These are phyloP conservation scores for Fusarium chaquense DNA, from an alignment of 2,329 filamentous ascomycete genomes.

Conservation along the genomic window DNA sequence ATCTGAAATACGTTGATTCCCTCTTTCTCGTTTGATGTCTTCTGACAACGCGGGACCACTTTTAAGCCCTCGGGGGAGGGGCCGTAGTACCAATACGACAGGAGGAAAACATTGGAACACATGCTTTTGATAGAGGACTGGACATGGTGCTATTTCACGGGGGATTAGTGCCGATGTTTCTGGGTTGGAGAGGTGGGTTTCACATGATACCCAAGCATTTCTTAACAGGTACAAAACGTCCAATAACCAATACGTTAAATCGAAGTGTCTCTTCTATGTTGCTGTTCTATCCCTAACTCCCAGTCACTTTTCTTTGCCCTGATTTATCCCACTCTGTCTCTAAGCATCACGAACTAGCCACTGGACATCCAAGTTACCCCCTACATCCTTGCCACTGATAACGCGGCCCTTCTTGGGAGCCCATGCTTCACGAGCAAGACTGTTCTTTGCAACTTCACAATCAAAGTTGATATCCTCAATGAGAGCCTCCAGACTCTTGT, in stretches of 20 bases:
- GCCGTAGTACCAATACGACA: slow-evolving; percentile 13
- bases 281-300: slow-evolving; percentile 45
- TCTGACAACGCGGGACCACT: slow-evolving; percentile 29
- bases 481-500: slow-evolving; percentile 83
- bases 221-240: slow-evolving; percentile 35
- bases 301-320: slow-evolving; percentile 19
- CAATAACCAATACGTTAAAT: slow-evolving; percentile 31
- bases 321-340: slow-evolving; percentile 5
- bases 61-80: slow-evolving; percentile 35
- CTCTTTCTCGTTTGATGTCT: slow-evolving; percentile 38
- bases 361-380: slow-evolving; percentile 52
- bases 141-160: slow-evolving; percentile 26
- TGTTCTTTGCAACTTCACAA: slow-evolving; percentile 82
- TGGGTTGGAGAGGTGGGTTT: slow-evolving; percentile 26
- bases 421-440: slow-evolving; percentile 76
- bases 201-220: slow-evolving; percentile 43
- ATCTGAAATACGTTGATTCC: slow-evolving; percentile 43
- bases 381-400: slow-evolving; percentile 45
- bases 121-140: slow-evolving; percentile 25
- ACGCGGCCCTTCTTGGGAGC: slow-evolving; percentile 56
- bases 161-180: slow-evolving; percentile 20
- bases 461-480: slow-evolving; percentile 90
- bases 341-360: slow-evolving; percentile 55
- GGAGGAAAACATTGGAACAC: slow-evolving; percentile 4
- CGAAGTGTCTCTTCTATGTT: slow-evolving; percentile 36